Base-by-base conservation (phyloP, 768 basidiomycete genomes). In the Harrya chromipes region DNA sequence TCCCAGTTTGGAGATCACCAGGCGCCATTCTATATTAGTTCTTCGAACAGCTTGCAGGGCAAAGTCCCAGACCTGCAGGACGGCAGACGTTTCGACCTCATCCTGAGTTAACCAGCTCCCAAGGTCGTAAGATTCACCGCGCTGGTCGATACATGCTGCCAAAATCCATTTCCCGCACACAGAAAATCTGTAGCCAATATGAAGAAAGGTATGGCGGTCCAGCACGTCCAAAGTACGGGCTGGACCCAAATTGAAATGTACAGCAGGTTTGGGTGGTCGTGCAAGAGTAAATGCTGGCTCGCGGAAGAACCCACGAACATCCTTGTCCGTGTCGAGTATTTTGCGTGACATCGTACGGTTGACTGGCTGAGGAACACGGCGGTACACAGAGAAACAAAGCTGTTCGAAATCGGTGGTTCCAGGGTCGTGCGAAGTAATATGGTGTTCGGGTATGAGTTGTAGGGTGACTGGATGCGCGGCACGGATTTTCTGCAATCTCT, bases 11-110 rank as follows among this genome's bases (percentile, higher is more conserved):
- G 85, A 71, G 49, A 94, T 73, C 9, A 86, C 82, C 11, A 93
- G 69, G 44, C 85, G 77, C 91, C 91, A 94, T 62, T 93, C 89
- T 19, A 90, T 71, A 60, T 82, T 81, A 11, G 84, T 84, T 53
- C 73, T 79, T 58, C 74, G 75, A 11, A 83, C 81, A 58, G 87
- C 79, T 31, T 77, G 73, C 46, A 77, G 62, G 0, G 76, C 78
- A 65, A 93, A 89, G 13, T 75, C 74, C 89, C 90, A 91, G 7
- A 93, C 73, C 50, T 80, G 81, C 42, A 66, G 70, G 3, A 84
- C 75, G 4, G 80, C 66, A 51, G 79, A 79, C 13, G 68, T 67
- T 52, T 76, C 72, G 6, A 64, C 60, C 13, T 72, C 70, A 10
- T 76, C 74, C 37, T 80, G 78, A n/a, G 74, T 76, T 21, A 84